These are phyloP conservation scores for Plasmopara viticola DNA, from an alignment of 352 stramenopile genomes.

Conservation along the genomic window DNA sequence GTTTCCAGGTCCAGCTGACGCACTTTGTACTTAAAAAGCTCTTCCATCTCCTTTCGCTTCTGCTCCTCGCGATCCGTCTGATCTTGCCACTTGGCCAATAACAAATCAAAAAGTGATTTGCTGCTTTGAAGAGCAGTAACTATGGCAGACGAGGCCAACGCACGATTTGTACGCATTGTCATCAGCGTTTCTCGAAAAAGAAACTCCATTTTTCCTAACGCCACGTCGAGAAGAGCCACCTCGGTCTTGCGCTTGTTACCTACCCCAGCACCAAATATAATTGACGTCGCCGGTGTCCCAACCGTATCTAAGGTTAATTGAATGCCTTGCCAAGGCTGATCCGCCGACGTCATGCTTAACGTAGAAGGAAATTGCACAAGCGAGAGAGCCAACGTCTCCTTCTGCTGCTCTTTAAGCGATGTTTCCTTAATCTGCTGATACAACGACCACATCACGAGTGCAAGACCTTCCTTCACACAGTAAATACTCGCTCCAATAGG, in stretches of 20 bases:
- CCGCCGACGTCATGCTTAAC: constrained; percentile 16
- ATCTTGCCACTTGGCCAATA: constrained; percentile 80
- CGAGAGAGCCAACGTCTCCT: constrained; percentile 40
- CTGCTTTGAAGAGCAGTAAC: constrained; percentile 48
- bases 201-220: constrained; percentile 61
- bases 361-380: constrained; percentile 69
- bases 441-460: constrained; percentile 59
- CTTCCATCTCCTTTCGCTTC: constrained; percentile 63
- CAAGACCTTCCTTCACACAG: constrained; percentile 82
- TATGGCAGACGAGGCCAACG: constrained; percentile 17
- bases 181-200: constrained; percentile 47
- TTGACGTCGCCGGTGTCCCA: constrained; percentile 31
- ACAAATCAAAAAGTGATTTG: constrained; percentile 76
- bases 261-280: constrained; percentile 37
- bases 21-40: constrained; percentile 84
- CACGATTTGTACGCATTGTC: constrained; percentile 16
- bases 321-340: constrained; percentile 76
- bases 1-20: constrained; percentile 75
- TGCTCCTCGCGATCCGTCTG: constrained; percentile 73
- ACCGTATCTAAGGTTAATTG: constrained; percentile 52
- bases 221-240: constrained; percentile 66
- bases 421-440: constrained; percentile 46
- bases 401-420: constrained; percentile 39
- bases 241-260: constrained; percentile 54
- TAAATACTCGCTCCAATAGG: constrained; percentile 71